Conservation (phyloP, 345 rosid species). For the Lenwebbia sp. region DNA sequence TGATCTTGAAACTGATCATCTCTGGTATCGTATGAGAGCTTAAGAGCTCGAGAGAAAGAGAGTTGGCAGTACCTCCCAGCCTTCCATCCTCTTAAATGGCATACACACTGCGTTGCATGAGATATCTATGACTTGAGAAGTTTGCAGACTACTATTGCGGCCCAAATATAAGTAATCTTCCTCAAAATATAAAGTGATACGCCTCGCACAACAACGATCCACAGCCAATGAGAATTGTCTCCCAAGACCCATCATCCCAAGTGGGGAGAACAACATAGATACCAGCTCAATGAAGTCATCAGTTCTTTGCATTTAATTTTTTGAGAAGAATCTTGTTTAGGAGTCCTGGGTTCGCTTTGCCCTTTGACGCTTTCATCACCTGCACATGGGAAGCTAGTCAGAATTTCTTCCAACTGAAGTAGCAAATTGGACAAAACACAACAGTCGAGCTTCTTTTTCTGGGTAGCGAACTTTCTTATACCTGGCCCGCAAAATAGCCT, state of each 20-base stretch:
- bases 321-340: conserved; percentile 72
- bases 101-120: not conserved
- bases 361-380: conserved; percentile 90
- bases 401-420: not conserved
- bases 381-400: conserved; percentile 12
- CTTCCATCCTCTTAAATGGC: not conserved
- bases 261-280: not conserved
- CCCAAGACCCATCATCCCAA: not conserved
- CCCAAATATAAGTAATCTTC: not conserved
- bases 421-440: not conserved
- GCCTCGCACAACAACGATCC: not conserved
- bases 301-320: conserved; percentile 53
- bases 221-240: not conserved
- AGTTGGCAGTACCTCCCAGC: not conserved
- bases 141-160: not conserved
- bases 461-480: conserved; percentile 4
- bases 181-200: not conserved
- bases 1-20: not conserved
- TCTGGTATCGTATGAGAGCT: not conserved
- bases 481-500: conserved; percentile 94
- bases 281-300: conserved; percentile 3
- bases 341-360: conserved; percentile 83
- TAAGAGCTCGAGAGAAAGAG: conserved; percentile 4
- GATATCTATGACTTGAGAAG: not conserved
- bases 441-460: not conserved